Evolutionary conservation across 352 stramenopile genomes (phyloP).

Genomic region (Globisporangium alternatum): DNA sequence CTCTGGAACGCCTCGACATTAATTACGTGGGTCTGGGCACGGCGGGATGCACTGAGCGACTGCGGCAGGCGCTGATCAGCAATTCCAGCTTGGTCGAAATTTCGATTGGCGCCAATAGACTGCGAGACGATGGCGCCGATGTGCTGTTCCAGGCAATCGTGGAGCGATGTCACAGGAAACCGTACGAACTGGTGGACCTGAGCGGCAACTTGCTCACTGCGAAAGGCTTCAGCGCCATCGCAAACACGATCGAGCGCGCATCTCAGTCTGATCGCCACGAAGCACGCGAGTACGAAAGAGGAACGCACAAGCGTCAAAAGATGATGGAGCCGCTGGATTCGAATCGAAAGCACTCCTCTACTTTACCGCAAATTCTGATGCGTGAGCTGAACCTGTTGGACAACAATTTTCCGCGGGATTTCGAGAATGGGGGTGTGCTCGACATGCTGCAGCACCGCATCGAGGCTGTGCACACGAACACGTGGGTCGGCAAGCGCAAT

Average conservation of each 20-base stretch:
- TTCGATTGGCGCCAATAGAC: conserved; percentile 64
- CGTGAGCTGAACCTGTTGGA: conserved; percentile 62
- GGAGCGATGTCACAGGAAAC: conserved; percentile 33
- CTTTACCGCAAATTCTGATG: conserved; percentile 22
- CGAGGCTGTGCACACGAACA: conserved; percentile 53
- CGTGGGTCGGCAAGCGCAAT: conserved; percentile 57
- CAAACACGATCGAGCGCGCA: conserved; percentile 27
- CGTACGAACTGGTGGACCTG: conserved; percentile 54
- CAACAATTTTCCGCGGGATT: conserved; percentile 54
- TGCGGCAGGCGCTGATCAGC: conserved; percentile 44
- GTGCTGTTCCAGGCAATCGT: conserved; percentile 50
- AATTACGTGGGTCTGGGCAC: conserved; percentile 66
- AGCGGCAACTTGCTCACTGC: conserved; percentile 75
- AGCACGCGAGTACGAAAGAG: background rate
- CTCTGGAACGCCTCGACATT: conserved; percentile 42
- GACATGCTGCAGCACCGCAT: conserved; percentile 30
- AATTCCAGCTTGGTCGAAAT: conserved; percentile 49
- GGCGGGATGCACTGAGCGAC: conserved; percentile 40
- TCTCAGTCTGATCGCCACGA: background rate
- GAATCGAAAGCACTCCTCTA: background rate
- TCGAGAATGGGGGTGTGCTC: conserved; percentile 26
- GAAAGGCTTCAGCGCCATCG: conserved; percentile 39
- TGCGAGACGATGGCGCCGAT: conserved; percentile 54
- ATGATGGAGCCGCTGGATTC: background rate
- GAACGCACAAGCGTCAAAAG: conserved; percentile 13